These are phyloP conservation scores for Dysphania ambrosioides DNA, from an alignment of 148 eudicot species.

Conservation along the genomic window DNA sequence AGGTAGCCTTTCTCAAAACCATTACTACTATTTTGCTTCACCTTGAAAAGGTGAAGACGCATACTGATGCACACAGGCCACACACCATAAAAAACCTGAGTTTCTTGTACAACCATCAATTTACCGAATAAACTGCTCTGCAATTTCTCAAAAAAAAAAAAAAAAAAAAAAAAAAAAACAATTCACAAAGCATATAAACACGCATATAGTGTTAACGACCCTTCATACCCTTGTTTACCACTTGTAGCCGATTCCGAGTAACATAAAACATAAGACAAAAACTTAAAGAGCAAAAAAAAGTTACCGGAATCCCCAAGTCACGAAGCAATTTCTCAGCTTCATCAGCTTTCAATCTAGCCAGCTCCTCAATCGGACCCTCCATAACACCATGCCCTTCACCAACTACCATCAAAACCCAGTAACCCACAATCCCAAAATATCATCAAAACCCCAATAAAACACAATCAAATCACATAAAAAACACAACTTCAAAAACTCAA, in stretches of 20 bases:
- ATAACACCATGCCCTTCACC: constrained; percentile 41
- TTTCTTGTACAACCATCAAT: not conserved
- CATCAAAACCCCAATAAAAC: not conserved
- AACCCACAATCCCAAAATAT: not conserved
- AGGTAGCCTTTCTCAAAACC: not conserved
- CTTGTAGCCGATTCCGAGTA: too few relatives aligned
- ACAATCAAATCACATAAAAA: not conserved
- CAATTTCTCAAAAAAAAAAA: too few relatives aligned
- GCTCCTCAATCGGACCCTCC: constrained; percentile 83
- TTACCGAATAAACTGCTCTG: not conserved
- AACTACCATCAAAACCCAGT: constrained; percentile 23
- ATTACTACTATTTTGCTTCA: not conserved
- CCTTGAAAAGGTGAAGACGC: not conserved
- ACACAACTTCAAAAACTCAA: not conserved
- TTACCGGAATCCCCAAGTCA: constrained; percentile 65
- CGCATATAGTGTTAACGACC: too few relatives aligned
- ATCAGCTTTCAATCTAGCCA: constrained; percentile 71
- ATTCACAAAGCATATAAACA: too few relatives aligned
- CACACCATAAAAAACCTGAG: not conserved
- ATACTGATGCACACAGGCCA: not conserved
- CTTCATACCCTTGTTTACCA: too few relatives aligned
- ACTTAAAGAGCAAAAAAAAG: not conserved
- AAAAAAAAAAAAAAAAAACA: too few relatives aligned
- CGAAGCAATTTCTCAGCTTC: constrained; percentile 70
- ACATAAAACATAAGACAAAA: too few relatives aligned